phyloP scores from a whole-genome alignment of 2,329 filamentous ascomycete species.

The Trichoderma arundinaceum region DNA sequence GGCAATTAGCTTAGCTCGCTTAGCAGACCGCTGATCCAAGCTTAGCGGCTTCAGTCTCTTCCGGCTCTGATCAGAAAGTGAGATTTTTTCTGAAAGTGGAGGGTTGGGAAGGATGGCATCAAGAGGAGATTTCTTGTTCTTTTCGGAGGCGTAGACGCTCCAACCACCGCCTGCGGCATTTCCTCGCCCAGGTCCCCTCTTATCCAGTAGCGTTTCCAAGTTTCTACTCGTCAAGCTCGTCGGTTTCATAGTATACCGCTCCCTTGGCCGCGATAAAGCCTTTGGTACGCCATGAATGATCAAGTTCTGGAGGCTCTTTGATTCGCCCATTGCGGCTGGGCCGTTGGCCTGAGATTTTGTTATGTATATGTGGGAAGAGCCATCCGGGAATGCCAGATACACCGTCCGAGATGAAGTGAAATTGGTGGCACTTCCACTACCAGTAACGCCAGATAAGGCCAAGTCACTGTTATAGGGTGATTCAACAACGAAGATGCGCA shows the following conservation, averaged over 20 bases:
- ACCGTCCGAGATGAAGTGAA: conserved; percentile 73
- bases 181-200: conserved; percentile 70
- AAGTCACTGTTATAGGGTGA: conserved; percentile 75
- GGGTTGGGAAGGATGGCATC: conserved; percentile 57
- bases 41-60: conserved; percentile 40
- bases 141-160: conserved; percentile 75
- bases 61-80: conserved; percentile 38
- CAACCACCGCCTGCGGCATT: conserved; percentile 79
- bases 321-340: conserved; percentile 54
- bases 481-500: conserved; percentile 81
- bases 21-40: conserved; percentile 49
- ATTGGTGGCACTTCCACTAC: conserved; percentile 48
- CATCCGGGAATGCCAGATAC: conserved; percentile 82
- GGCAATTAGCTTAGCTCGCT: conserved; percentile 66
- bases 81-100: conserved; percentile 49
- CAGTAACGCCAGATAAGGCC: conserved; percentile 47
- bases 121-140: conserved; percentile 59
- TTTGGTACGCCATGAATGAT: conserved; percentile 82
- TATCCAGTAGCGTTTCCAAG: conserved; percentile 70
- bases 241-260: conserved; percentile 71
- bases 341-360: conserved; percentile 57
- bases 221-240: conserved; percentile 75
- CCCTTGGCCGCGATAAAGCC: conserved; percentile 75
- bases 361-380: conserved; percentile 75
- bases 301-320: conserved; percentile 69